These are phyloP conservation scores for Aureobasidium sp. DNA, from an alignment of 2,329 filamentous ascomycete species.

Conservation along the genomic window DNA sequence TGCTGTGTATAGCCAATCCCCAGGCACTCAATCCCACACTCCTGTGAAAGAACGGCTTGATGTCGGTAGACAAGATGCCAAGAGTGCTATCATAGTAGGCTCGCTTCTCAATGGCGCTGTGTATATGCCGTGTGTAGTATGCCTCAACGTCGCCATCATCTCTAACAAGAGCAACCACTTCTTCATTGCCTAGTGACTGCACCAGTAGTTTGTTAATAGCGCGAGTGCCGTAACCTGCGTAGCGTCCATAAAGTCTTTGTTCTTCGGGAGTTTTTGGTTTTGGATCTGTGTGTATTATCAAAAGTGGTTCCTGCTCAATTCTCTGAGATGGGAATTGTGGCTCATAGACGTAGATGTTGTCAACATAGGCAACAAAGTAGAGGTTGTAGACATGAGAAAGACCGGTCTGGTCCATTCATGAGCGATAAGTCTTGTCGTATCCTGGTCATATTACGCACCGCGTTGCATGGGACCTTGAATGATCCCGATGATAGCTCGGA, in stretches of 20 bases:
- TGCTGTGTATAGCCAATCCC: slow-evolving; percentile 75
- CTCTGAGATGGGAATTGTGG: slow-evolving; percentile 36
- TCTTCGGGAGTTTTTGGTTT: slow-evolving; percentile 15
- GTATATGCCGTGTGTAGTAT: slow-evolving; percentile 29
- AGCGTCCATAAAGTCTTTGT: neutral
- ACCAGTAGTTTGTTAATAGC: slow-evolving; percentile 37
- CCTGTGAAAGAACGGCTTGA: slow-evolving; percentile 58
- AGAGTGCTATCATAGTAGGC: slow-evolving; percentile 23
- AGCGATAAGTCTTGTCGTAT: neutral
- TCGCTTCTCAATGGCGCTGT: slow-evolving; percentile 25
- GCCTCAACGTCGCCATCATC: slow-evolving; percentile 48
- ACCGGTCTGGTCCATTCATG: slow-evolving; percentile 27
- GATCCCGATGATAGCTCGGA: neutral
- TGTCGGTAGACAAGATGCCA: slow-evolving; percentile 32
- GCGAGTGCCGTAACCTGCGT: slow-evolving; percentile 15
- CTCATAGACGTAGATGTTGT: slow-evolving; percentile 33
- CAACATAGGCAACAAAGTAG: slow-evolving; percentile 38
- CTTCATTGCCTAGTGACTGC: slow-evolving; percentile 36
- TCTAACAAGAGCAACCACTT: slow-evolving; percentile 44
- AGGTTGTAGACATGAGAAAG: slow-evolving; percentile 39
- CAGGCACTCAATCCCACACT: slow-evolving; percentile 76
- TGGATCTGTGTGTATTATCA: slow-evolving; percentile 32
- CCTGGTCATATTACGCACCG: slow-evolving; percentile 21
- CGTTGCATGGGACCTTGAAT: slow-evolving; percentile 24
- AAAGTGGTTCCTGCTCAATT: slow-evolving; percentile 26